Conservation (phyloP, 805 yeast species). For the Debaryomyces castellii region DNA sequence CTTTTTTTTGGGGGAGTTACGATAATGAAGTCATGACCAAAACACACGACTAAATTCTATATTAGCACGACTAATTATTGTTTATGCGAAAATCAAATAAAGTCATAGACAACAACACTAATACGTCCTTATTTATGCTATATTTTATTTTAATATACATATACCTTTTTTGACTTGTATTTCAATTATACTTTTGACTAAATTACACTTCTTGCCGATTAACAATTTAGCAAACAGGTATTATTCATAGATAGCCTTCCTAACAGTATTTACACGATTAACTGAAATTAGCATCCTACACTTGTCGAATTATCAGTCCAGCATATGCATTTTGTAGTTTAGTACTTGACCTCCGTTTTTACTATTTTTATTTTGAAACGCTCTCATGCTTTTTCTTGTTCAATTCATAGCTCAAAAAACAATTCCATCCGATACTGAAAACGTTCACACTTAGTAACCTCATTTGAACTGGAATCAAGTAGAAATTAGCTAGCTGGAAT, state of each 20-base stretch:
- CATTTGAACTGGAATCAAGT: constrained; percentile 68
- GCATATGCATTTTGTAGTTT: too few relatives aligned
- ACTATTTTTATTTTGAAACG: background rate
- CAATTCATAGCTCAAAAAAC: constrained; percentile 59
- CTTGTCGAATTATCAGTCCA: too few relatives aligned
- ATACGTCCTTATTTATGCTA: background rate
- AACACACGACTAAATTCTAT: background rate
- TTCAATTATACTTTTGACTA: too few relatives aligned
- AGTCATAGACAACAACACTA: background rate
- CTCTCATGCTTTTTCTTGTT: constrained; percentile 10
- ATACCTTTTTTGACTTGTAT: background rate
- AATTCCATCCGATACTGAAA: constrained; percentile 81
- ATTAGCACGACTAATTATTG: background rate
- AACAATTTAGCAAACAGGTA: too few relatives aligned
- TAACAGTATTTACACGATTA: too few relatives aligned
- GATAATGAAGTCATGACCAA: background rate
- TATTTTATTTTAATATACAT: too few relatives aligned
- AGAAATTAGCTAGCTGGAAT: constrained; percentile 77
- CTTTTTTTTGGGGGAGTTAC: constrained; percentile 1
- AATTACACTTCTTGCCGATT: too few relatives aligned
- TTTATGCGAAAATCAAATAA: background rate
- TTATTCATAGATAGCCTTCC: too few relatives aligned
- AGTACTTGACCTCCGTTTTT: too few relatives aligned
- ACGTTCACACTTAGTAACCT: constrained; percentile 69
- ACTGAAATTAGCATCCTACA: too few relatives aligned